phyloP scores from a whole-genome alignment of 176 grass and related monocot species.

The Phyllostachys edulis region DNA sequence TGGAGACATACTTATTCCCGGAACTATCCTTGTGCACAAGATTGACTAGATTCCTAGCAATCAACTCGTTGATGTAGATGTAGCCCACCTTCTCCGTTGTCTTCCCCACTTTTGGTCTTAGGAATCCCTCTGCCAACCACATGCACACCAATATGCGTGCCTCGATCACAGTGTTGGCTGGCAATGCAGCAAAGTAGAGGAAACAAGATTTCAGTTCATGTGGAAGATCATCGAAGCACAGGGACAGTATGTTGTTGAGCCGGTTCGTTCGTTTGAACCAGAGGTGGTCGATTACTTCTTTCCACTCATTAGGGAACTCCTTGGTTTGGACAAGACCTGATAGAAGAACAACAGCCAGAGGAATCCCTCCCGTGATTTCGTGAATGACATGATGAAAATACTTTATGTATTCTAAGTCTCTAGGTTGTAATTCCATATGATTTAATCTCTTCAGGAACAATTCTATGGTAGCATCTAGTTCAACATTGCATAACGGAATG shows the following conservation, averaged over 20 bases:
- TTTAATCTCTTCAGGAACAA: too few relatives aligned
- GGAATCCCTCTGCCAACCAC: conserved; percentile 42
- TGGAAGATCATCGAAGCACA: conserved; percentile 47
- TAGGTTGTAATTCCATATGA: too few relatives aligned
- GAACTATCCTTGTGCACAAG: not conserved
- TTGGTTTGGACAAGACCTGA: conserved; percentile 29
- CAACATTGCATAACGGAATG: too few relatives aligned
- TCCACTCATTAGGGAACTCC: conserved; percentile 8
- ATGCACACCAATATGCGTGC: conserved; percentile 24
- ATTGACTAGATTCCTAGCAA: conserved; percentile 27
- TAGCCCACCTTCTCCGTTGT: conserved; percentile 38
- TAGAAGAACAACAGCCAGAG: conserved; percentile 24
- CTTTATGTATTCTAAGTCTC: too few relatives aligned
- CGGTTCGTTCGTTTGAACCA: not conserved
- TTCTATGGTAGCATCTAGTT: too few relatives aligned
- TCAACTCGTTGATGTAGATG: conserved; percentile 31
- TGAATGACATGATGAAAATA: too few relatives aligned
- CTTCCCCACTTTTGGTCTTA: conserved; percentile 1
- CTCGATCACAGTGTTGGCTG: conserved; percentile 4
- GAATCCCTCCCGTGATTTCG: conserved; percentile 21
- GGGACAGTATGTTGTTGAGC: not conserved
- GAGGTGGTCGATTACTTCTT: not conserved
- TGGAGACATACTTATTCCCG: too few relatives aligned
- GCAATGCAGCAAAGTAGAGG: conserved; percentile 39
- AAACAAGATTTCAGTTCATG: conserved; percentile 41